Evolutionary conservation across 2,329 filamentous ascomycete species (phyloP).

Genomic region (Diaporthe helianthi): DNA sequence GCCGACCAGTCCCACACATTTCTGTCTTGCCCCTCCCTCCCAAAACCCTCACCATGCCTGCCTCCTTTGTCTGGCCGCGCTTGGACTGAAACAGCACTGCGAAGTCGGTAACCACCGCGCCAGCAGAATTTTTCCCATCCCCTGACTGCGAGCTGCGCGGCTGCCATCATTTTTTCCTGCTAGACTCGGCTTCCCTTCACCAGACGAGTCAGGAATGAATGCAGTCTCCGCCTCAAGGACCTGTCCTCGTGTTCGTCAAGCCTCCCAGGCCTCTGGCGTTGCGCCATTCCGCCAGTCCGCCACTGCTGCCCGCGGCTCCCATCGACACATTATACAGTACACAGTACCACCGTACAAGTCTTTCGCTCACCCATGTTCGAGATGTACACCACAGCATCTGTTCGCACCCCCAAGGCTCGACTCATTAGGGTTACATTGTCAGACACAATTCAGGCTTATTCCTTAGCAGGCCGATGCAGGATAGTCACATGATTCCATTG

Average conservation of each 20-base stretch:
- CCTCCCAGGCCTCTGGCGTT: not conserved
- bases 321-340: not conserved
- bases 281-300: not conserved
- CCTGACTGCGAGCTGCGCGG: conserved; percentile 1
- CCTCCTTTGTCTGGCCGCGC: conserved; percentile 12
- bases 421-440: conserved; percentile 16
- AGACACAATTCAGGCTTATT: not conserved
- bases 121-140: conserved; percentile 29
- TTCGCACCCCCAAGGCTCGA: not conserved
- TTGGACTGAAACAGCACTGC: conserved; percentile 30
- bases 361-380: not conserved
- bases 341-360: not conserved
- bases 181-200: not conserved
- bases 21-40: conserved; percentile 20
- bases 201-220: not conserved
- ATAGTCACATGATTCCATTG: conserved; percentile 19
- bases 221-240: not conserved
- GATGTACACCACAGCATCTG: conserved; percentile 4
- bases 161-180: not conserved
- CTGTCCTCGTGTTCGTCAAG: conserved; percentile 16
- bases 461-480: not conserved
- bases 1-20: not conserved
- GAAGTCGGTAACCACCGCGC: conserved; percentile 31
- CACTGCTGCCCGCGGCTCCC: not conserved
- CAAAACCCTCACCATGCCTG: not conserved